Evolutionary conservation across 805 yeast species (phyloP).

Genomic region (Lachancea meyersii): DNA sequence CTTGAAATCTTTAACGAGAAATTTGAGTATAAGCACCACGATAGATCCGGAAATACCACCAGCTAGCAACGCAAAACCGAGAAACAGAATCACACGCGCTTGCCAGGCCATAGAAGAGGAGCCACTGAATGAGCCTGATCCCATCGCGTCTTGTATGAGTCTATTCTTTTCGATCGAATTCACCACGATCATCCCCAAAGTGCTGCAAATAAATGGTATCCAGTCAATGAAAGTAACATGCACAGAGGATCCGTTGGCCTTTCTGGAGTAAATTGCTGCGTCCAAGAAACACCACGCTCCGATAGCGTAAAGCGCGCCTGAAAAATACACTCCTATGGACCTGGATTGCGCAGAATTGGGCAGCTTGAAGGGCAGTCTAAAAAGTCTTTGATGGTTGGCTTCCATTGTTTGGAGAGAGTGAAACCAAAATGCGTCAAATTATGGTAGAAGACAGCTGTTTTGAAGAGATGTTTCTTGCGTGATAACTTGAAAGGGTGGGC

Average conservation of each 20-base stretch:
- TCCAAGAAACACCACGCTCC: slow-evolving; percentile 90
- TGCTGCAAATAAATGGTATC: slow-evolving; percentile 87
- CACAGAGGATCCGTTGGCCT: slow-evolving; percentile 76
- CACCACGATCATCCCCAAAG: slow-evolving; percentile 81
- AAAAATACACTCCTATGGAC: slow-evolving; percentile 66
- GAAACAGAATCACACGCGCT: slow-evolving; percentile 80
- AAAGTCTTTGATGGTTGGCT: slow-evolving; percentile 45
- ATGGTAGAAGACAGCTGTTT: not conserved
- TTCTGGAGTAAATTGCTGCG: slow-evolving; percentile 78
- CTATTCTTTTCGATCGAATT: slow-evolving; percentile 41
- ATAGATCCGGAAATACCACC: slow-evolving; percentile 92
- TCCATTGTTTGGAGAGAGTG: slow-evolving; percentile 18
- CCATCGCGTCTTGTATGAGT: slow-evolving; percentile 35
- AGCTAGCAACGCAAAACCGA: slow-evolving; percentile 89
- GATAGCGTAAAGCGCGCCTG: slow-evolving; percentile 71
- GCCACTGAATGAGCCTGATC: slow-evolving; percentile 28
- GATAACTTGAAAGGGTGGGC: not conserved
- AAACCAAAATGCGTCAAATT: not conserved
- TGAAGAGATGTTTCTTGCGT: not conserved
- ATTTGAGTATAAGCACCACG: slow-evolving; percentile 80
- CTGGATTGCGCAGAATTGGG: slow-evolving; percentile 69
- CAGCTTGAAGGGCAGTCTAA: slow-evolving; percentile 59
- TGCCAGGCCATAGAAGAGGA: slow-evolving; percentile 75
- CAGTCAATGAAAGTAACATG: slow-evolving; percentile 92
- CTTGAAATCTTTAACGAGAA: slow-evolving; percentile 64